These are phyloP conservation scores for Fusarium citri DNA, from an alignment of 2,329 filamentous ascomycete species.

Conservation along the genomic window DNA sequence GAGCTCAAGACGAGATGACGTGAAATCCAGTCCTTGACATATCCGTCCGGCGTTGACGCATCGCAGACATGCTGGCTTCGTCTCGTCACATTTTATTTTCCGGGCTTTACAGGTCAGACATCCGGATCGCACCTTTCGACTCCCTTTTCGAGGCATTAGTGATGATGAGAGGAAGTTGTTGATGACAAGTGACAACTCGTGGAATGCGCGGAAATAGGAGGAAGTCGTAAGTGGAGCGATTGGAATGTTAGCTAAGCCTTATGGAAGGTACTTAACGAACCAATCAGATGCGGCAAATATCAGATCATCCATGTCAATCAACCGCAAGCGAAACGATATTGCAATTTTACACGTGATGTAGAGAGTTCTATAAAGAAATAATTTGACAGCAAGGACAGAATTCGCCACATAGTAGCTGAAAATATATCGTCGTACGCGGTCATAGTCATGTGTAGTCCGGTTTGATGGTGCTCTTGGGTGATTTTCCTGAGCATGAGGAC, in stretches of 20 bases:
- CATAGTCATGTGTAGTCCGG: too few relatives aligned
- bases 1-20: background rate
- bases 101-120: conserved; percentile 19
- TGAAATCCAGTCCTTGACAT: conserved; percentile 8
- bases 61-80: conserved; percentile 7
- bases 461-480: too few relatives aligned
- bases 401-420: too few relatives aligned
- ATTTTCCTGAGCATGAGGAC: too few relatives aligned
- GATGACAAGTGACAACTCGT: background rate
- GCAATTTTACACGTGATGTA: background rate
- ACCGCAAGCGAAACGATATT: background rate
- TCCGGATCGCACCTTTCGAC: conserved; percentile 14
- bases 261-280: background rate
- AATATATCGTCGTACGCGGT: too few relatives aligned
- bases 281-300: background rate
- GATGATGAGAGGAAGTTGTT: background rate
- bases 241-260: background rate
- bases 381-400: too few relatives aligned
- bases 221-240: background rate
- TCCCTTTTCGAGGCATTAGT: conserved; percentile 21
- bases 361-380: too few relatives aligned
- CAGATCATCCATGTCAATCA: background rate
- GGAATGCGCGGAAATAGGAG: background rate
- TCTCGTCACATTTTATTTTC: conserved; percentile 19
- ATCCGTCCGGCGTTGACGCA: conserved; percentile 7